These are phyloP conservation scores for Astragalus glycyphyllos DNA, from an alignment of 306 rosid genomes.

Conservation along the genomic window DNA sequence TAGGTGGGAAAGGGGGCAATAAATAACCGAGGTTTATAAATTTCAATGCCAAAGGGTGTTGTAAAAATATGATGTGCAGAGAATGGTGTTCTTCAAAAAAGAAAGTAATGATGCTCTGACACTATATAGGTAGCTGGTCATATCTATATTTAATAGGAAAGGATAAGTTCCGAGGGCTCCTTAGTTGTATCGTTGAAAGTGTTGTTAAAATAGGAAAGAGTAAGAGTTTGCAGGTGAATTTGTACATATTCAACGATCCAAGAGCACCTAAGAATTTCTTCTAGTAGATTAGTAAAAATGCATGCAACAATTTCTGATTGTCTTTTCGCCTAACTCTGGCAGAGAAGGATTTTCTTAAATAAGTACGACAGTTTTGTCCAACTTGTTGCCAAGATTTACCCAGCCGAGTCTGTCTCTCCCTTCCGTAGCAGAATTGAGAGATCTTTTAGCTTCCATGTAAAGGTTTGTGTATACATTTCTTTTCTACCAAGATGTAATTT, in stretches of 20 bases:
- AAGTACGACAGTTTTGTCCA: conserved; percentile 87
- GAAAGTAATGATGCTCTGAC: not conserved
- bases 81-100: not conserved
- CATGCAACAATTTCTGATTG: conserved; percentile 34
- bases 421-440: conserved; percentile 71
- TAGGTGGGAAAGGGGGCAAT: not conserved
- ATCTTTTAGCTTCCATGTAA: conserved; percentile 72
- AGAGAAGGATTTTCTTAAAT: conserved; percentile 94
- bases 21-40: not conserved
- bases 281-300: not conserved
- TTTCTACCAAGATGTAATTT: conserved; percentile 34
- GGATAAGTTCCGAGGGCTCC: not conserved
- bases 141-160: not conserved
- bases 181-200: not conserved
- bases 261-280: not conserved
- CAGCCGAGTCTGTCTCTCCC: conserved; percentile 68
- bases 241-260: not conserved
- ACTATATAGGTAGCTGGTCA: not conserved
- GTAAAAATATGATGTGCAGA: not conserved
- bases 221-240: not conserved
- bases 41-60: not conserved
- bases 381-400: conserved; percentile 86
- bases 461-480: conserved; percentile 33
- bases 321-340: conserved; percentile 44
- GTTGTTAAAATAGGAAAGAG: not conserved